Evolutionary conservation across 192 early-diverging fungal genomes (phyloP).

Genomic region (Anaeromyces robustus): DNA sequence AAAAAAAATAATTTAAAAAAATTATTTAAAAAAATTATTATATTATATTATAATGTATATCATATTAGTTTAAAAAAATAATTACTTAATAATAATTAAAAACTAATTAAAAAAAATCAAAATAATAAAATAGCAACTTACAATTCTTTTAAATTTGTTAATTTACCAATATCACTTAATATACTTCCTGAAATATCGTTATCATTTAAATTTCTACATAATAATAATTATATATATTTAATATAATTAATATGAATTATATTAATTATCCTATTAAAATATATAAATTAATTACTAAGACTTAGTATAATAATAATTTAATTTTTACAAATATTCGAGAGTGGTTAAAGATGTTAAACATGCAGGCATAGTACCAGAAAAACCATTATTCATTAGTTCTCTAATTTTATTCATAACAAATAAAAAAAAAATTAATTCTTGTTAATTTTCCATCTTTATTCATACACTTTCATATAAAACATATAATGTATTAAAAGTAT

Average conservation of each 20-base stretch:
- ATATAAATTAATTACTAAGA: too few species aligned
- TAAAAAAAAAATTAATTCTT: too few species aligned
- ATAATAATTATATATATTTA: too few species aligned
- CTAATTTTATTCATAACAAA: background rate
- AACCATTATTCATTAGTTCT: background rate
- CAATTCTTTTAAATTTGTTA: background rate
- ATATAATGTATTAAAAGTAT: too few species aligned
- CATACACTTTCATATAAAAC: too few species aligned
- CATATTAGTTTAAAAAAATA: background rate
- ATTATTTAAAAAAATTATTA: too few species aligned
- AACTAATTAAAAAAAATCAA: background rate
- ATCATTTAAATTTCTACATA: background rate
- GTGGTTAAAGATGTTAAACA: background rate
- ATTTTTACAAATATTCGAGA: background rate
- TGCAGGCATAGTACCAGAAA: background rate
- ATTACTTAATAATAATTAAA: background rate
- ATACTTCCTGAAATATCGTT: background rate
- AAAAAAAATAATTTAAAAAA: too few species aligned
- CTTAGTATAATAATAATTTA: too few species aligned
- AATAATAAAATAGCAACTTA: background rate
- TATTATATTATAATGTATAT: too few species aligned
- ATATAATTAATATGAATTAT: too few species aligned
- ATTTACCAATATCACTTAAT: background rate
- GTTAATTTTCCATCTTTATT: too few species aligned
- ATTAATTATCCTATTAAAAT: too few species aligned